Percentiles rank a stretch among this genome's conserved stretches.
These are phyloP conservation scores for Amniculicola lignicola DNA, from an alignment of 495 filamentous ascomycete species.

Conservation along the genomic window DNA sequence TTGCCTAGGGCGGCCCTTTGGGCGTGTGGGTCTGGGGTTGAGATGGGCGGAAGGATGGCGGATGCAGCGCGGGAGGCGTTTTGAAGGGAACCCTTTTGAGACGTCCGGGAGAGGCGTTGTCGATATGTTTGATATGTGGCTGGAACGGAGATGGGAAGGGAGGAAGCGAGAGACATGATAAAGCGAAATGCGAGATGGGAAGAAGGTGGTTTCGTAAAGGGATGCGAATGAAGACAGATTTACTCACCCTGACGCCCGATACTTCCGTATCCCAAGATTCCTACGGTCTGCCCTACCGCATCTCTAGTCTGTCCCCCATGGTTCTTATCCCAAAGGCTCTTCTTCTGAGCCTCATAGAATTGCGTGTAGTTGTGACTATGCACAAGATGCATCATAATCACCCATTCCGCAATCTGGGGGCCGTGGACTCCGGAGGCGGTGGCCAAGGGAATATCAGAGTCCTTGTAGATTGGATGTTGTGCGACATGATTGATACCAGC, in stretches of 20 bases:
- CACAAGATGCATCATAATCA: conserved; percentile 56
- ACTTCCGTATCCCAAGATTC: conserved; percentile 80
- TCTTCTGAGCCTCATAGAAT: conserved; percentile 52
- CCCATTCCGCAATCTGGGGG: conserved; percentile 81
- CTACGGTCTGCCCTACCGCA: conserved; percentile 56
- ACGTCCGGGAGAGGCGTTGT: not conserved
- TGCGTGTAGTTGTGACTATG: conserved; percentile 53
- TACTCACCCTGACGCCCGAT: conserved; percentile 65
- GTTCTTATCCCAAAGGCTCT: conserved; percentile 51
- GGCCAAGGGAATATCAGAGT: conserved; percentile 62
- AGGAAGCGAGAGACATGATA: not conserved
- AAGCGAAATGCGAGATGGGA: not conserved
- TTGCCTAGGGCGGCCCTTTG: too few relatives aligned
- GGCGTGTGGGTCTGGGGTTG: too few relatives aligned
- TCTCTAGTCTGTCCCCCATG: conserved; percentile 44
- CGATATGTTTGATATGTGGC: too few relatives aligned
- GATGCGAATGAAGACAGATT: not conserved
- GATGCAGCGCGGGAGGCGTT: not conserved
- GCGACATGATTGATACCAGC: conserved; percentile 47
- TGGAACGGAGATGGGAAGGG: not conserved
- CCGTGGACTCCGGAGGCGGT: conserved; percentile 76
- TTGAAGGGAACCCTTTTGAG: too few relatives aligned
- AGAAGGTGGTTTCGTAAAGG: conserved; percentile 4
- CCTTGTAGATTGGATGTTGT: conserved; percentile 59
- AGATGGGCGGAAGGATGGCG: not conserved